phyloP scores from a whole-genome alignment of 805 yeast species.

The Wickerhamia fluorescens region DNA sequence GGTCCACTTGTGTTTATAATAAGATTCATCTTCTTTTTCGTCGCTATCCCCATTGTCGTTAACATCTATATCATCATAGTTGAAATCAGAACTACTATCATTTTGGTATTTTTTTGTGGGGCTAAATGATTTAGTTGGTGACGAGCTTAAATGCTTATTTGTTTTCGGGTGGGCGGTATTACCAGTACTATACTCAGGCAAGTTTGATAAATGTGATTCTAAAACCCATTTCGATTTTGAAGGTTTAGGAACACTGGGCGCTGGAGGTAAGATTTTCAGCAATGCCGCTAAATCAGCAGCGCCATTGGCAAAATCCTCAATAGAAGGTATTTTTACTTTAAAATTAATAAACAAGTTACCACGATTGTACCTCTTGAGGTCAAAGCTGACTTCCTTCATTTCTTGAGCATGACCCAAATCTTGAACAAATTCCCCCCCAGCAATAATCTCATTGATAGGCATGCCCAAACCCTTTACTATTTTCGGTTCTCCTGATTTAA shows the following conservation, averaged over 20 bases:
- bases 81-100: slow-evolving; percentile 8
- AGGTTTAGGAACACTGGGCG: slow-evolving; percentile 16
- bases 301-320: slow-evolving; percentile 19
- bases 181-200: no score
- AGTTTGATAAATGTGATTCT: slow-evolving; percentile 5
- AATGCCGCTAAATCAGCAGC: slow-evolving; percentile 15
- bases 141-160: not conserved
- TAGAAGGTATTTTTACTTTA: slow-evolving; percentile 27
- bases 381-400: slow-evolving; percentile 12
- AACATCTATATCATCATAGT: slow-evolving; percentile 14
- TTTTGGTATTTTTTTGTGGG: no score
- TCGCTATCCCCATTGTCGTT: slow-evolving; percentile 11
- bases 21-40: slow-evolving; percentile 13
- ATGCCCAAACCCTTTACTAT: slow-evolving; percentile 49
- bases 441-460: slow-evolving; percentile 40
- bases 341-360: slow-evolving; percentile 36
- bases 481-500: slow-evolving; percentile 43
- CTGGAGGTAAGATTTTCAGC: slow-evolving; percentile 15
- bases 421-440: slow-evolving; percentile 21
- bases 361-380: slow-evolving; percentile 14
- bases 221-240: slow-evolving; percentile 5
- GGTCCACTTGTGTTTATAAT: slow-evolving; percentile 13
- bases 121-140: no score
- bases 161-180: not conserved
- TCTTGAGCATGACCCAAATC: slow-evolving; percentile 10